Conservation (phyloP, 352 stramenopile species). For the Globisporangium rhizosaccharum region DNA sequence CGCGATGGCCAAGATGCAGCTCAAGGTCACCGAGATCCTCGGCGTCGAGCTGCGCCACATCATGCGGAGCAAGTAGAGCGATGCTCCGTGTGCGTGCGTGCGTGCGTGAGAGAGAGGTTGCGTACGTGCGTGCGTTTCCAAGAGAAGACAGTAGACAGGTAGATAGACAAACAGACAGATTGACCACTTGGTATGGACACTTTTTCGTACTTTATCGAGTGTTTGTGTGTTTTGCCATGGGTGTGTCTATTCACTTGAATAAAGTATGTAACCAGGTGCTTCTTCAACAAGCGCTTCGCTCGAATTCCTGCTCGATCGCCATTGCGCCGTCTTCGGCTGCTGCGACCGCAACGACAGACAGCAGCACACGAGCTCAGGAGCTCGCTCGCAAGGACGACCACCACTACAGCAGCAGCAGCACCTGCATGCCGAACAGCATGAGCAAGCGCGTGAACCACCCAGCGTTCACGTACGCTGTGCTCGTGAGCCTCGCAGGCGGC, state of each 20-base stretch:
- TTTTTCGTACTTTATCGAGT: not conserved
- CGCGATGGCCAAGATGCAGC: slow-evolving; percentile 82
- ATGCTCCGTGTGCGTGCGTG: not conserved
- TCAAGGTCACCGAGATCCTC: slow-evolving; percentile 79
- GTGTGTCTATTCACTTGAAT: not conserved
- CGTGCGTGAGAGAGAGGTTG: not conserved
- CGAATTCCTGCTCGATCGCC: slow-evolving; percentile 17
- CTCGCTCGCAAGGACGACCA: no score
- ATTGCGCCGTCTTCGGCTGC: not conserved
- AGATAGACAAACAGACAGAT: not conserved
- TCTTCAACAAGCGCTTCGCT: not conserved
- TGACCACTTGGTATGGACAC: not conserved
- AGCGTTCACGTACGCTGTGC: slow-evolving; percentile 66
- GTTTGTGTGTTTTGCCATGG: not conserved
- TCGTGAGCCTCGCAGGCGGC: slow-evolving; percentile 57
- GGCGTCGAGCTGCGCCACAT: slow-evolving; percentile 83
- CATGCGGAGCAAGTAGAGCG: slow-evolving; percentile 65
- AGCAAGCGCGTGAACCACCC: slow-evolving; percentile 34
- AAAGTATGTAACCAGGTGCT: not conserved
- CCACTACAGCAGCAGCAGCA: not conserved
- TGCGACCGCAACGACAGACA: no score
- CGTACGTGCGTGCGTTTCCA: no score
- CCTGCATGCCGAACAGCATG: slow-evolving; percentile 10
- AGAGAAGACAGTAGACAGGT: not conserved
- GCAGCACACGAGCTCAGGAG: no score